phyloP scores from a whole-genome alignment of 352 stramenopile genomes.

The Stramenopiles sp. region DNA sequence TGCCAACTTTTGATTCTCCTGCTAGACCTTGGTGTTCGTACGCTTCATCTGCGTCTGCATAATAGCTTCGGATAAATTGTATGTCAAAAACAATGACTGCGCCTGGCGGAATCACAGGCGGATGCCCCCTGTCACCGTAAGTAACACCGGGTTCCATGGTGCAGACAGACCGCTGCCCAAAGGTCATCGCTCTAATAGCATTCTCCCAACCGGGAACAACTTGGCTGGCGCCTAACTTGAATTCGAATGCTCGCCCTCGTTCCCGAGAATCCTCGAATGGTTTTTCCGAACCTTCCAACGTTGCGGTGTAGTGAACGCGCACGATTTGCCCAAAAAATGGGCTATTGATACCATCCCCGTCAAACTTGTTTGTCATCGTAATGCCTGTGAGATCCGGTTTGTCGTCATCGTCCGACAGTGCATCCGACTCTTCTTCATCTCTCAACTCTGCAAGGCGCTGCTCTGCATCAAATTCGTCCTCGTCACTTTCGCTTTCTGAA shows the following conservation, averaged over 20 bases:
- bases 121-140: constrained; percentile 16
- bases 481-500: constrained; percentile 8
- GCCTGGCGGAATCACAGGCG: constrained; percentile 19
- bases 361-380: constrained; percentile 16
- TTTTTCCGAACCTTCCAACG: constrained; percentile 14
- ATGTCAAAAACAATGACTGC: constrained; percentile 20
- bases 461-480: not conserved
- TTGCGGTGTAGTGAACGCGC: constrained; percentile 20
- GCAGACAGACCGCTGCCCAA: constrained; percentile 16
- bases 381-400: constrained; percentile 16
- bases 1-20: not conserved
- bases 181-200: constrained; percentile 14
- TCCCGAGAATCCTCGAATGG: constrained; percentile 19
- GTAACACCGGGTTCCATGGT: constrained; percentile 16
- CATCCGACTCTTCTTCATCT: constrained; percentile 1
- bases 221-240: constrained; percentile 20
- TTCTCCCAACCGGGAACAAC: constrained; percentile 22
- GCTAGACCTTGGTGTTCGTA: constrained; percentile 10
- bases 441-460: not conserved
- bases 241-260: constrained; percentile 20
- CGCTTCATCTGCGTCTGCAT: not conserved
- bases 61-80: constrained; percentile 16
- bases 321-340: constrained; percentile 20
- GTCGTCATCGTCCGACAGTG: not conserved
- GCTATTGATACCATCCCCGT: constrained; percentile 16